phyloP scores from a whole-genome alignment of 2,329 filamentous ascomycete genomes.

The Ophiognomonia clavigignenti-juglandacearum region DNA sequence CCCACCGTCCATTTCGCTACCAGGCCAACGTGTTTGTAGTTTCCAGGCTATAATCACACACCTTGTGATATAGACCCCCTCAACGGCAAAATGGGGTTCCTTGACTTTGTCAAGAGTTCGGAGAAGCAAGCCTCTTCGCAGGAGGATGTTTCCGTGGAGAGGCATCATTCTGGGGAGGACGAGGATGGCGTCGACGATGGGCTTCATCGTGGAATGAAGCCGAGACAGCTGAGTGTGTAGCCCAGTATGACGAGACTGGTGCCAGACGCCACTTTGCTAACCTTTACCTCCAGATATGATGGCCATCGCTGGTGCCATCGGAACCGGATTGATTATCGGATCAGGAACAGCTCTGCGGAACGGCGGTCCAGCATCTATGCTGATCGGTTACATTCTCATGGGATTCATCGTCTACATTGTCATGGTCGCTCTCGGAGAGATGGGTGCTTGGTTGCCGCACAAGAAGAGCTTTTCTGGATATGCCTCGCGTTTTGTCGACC shows the following conservation, averaged over 20 bases:
- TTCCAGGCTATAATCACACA: too few species aligned
- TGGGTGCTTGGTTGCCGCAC: constrained; percentile 61
- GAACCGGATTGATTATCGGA: constrained; percentile 43
- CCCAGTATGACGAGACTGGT: not conserved
- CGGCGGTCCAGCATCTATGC: constrained; percentile 36
- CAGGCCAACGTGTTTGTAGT: too few species aligned
- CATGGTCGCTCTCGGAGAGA: constrained; percentile 64
- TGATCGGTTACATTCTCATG: constrained; percentile 37
- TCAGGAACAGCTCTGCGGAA: constrained; percentile 43
- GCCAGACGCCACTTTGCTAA: not conserved
- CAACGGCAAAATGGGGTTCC: constrained; percentile 8
- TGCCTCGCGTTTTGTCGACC: constrained; percentile 57
- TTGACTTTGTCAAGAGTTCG: constrained; percentile 10
- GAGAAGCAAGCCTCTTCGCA: constrained; percentile 10
- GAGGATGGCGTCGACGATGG: constrained; percentile 9
- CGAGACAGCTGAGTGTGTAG: constrained; percentile 12
- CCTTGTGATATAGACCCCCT: too few species aligned
- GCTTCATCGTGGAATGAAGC: constrained; percentile 14
- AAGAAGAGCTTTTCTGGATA: constrained; percentile 62
- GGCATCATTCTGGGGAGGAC: constrained; percentile 3
- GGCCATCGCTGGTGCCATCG: constrained; percentile 15
- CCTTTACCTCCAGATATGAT: too few species aligned
- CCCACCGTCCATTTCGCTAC: too few species aligned
- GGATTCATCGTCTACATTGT: constrained; percentile 51
- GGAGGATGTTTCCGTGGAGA: constrained; percentile 4